Evolutionary conservation across 345 rosid genomes (phyloP), one percentile per base, ranked within the genome.

Genomic region (Pugionium dolabratum): DNA sequence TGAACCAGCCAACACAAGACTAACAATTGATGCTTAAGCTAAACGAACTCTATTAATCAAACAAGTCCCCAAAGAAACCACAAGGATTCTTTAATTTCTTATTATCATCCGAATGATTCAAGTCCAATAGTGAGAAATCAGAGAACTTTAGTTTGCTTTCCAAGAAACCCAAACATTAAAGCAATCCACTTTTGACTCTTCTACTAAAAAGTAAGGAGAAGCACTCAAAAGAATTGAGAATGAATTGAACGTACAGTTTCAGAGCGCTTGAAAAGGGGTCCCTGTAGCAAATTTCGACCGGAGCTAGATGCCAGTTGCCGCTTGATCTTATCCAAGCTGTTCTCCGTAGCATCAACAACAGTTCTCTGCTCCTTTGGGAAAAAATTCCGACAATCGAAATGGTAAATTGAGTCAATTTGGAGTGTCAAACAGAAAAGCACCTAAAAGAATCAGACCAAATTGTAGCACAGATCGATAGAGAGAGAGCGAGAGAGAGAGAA

Each of bases 181-280:
- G 54, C 39, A 51, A 67, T 29, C 33, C 2, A 25, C 32, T 46
- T 58, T 60, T 54, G 63, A 41, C n/a, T 47, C 53, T 2, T 51
- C 4, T 50, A 44, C 65, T 44, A 1, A 34, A 59, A 30, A 2
- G 18, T 50, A 33, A 59, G 59, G 46, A 66, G 46, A 51, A 1
- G 33, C 54, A 37, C 36, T 39, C 32, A 28, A 51, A 73, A 2
- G 0, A 48, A 45, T 6, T 44, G 29, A 44, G 54, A 35, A 42
- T 11, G 4, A 41, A 48, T 32, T 42, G 71, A 69, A 18, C 73
- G 33, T 76, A 88, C 99, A 39, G 99, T 95, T 81, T 95, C 99
- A 50, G 98, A 95, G 77, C 99, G 95, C 84, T 95, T 95, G 64
- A 82, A 91, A 69, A 95, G 96, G 2, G 99, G 99, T 45, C 99